These are phyloP conservation scores for Pleodorina starrii DNA, from an alignment of 139 green algal species.

Conservation along the genomic window DNA sequence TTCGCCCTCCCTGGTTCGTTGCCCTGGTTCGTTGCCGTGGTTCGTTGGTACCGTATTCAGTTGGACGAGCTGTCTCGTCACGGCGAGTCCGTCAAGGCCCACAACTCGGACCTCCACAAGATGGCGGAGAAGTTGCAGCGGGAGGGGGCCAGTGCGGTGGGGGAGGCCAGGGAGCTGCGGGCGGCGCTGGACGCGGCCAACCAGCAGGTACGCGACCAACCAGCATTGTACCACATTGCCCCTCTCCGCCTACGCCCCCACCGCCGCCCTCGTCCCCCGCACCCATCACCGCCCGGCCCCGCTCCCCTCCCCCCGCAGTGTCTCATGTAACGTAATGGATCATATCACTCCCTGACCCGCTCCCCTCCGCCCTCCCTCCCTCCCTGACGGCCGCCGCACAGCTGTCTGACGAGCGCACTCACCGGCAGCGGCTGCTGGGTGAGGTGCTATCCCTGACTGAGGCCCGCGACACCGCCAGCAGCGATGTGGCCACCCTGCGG, in stretches of 20 bases:
- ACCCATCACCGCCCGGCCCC: neutral
- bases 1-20: too few species aligned
- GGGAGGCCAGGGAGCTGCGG: neutral
- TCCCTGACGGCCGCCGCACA: too few species aligned
- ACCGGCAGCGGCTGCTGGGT: neutral
- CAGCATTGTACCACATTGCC: neutral
- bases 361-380: neutral
- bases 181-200: neutral
- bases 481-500: neutral
- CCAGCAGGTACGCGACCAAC: neutral
- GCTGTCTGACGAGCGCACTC: slow-evolving; percentile 5
- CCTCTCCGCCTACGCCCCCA: neutral
- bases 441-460: neutral
- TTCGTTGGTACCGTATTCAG: slow-evolving; percentile 2
- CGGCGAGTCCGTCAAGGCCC: slow-evolving; percentile 10
- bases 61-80: slow-evolving; percentile 9
- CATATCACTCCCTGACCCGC: too few species aligned
- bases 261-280: neutral
- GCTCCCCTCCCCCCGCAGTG: neutral
- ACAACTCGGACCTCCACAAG: slow-evolving; percentile 46
- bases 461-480: neutral
- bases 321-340: too few species aligned
- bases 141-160: neutral
- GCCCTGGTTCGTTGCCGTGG: too few species aligned
- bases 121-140: slow-evolving; percentile 46